Evolutionary conservation across 1,284 basidiomycete species (phyloP), one percentile per base, ranked within the genome.

Genomic region (Hemileia vastatrix): DNA sequence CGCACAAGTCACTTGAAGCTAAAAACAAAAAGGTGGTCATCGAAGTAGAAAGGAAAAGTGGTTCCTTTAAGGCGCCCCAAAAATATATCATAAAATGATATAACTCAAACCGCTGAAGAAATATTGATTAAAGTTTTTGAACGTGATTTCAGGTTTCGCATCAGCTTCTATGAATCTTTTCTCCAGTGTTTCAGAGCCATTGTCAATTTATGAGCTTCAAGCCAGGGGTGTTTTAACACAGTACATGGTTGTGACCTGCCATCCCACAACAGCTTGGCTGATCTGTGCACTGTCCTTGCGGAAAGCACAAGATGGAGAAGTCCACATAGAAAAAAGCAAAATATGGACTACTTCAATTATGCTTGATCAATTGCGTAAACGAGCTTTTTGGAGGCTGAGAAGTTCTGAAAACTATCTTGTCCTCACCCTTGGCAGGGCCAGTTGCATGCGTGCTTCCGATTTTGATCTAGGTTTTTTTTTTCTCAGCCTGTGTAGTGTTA

Each of bases 281-380:
- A 43, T 23, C 13, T 18, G 44, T 18, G 57, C 50, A 8, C 11
- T 32, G 13, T 31, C 43, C 13, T n/a, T 53, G 18, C 32, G 57
- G 21, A 53, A 40, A 47, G 57, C 50, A 18, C 33, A 43, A 15
- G 50, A 51, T 32, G 57, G 27, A 6, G 48, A 18, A 6, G 57
- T 49, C 18, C 50, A 60, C 44, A 32, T 13, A 1, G 43, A 43
- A 31, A 48, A 36, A 23, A 49, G 36, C 19, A 32, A 33, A 19
- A 49, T 43, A 60, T 60, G 57, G 57, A 51, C 44, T 8, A 53
- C 57, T 21, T 45, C 57, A 9, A 11, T 60, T 9, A 54, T 60
- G 57, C 52, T 45, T 53, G 57, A 60, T 45, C 57, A 60, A 44
- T 43, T 60, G 3, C 32, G 57, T 1, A 60, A 60, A 47, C 49